These are phyloP conservation scores for Boletus subparvulus DNA, from an alignment of 768 basidiomycete species.

Conservation along the genomic window DNA sequence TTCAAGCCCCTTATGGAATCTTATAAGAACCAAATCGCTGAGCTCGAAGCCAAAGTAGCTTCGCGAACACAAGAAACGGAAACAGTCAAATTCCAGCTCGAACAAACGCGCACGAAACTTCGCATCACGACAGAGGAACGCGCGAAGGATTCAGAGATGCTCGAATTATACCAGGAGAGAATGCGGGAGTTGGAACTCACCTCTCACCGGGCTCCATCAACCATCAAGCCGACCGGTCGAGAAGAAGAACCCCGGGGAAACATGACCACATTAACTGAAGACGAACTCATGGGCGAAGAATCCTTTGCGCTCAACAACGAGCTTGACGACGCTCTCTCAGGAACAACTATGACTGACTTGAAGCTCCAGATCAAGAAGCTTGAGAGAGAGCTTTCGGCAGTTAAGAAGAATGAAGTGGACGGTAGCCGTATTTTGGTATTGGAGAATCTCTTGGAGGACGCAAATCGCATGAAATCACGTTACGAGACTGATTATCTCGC, in stretches of 20 bases:
- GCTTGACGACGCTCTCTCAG: constrained; percentile 80
- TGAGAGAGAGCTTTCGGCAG: constrained; percentile 74
- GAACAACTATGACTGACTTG: constrained; percentile 88
- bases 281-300: constrained; percentile 47
- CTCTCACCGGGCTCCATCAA: constrained; percentile 48
- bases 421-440: constrained; percentile 77
- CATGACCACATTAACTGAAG: constrained; percentile 41
- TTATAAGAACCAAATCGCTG: constrained; percentile 83
- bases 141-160: constrained; percentile 75
- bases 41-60: constrained; percentile 73
- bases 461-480: constrained; percentile 83
- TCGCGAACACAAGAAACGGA: constrained; percentile 70
- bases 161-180: constrained; percentile 88
- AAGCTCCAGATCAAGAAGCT: constrained; percentile 85
- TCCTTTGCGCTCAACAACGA: constrained; percentile 75
- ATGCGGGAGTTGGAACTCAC: constrained; percentile 82
- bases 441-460: constrained; percentile 89
- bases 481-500: constrained; percentile 88
- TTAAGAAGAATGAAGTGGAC: constrained; percentile 73
- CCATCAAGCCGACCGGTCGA: constrained; percentile 25
- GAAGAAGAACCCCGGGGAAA: constrained; percentile 17
- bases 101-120: constrained; percentile 68
- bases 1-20: constrained; percentile 91
- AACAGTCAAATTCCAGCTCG: constrained; percentile 70
- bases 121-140: constrained; percentile 70